Evolutionary conservation across 306 rosid genomes (phyloP), one percentile per base, ranked within the genome.

Genomic region (Medicago truncatula): DNA sequence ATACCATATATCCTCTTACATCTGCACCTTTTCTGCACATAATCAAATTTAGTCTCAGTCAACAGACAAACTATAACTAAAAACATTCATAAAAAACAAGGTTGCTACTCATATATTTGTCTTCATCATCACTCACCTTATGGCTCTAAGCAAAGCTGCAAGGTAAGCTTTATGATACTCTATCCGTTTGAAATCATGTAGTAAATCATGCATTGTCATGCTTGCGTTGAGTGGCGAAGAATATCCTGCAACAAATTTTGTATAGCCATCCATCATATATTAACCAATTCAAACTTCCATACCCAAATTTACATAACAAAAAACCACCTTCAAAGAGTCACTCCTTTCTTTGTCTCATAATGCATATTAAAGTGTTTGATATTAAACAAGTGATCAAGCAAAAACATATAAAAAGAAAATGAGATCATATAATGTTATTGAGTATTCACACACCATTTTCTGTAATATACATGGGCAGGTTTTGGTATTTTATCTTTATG

Each of bases 1-100:
- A 91, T 59, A 78, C 39, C 77, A 89, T 71, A 76, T 91, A 91
- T 66, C 94, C 97, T 59, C 88, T 85, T 44, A 89, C 92, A 53
- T 89, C 89, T 25, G 94, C 94, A 44, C 94, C 94, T 47, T 87
- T 80, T 76, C 92, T 89, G 75, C 67, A 18, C 58, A 66, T 9
- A 11, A 50, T 10, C 58, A 73, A 67, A 36, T 15, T 15, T 23
- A 62, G 5, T 7, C 49, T 11, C 39, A 39, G 11, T 69, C 44
- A 80, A 52, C 38, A 66, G 77, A 47, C 31, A 64, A 63, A 64
- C 13, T 21, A 21, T 15, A 28, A 69, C 15, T 25, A 15, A 17
- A 75, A 72, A 44, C 18, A 53, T 69, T 14, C 28, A 21, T 14
- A 15, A 66, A 66, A 73, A n/a, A 69, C 67, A 18, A 58, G 2